Evolutionary conservation across 768 basidiomycete genomes (phyloP).

Genomic region (Rhizopogon vulgaris): DNA sequence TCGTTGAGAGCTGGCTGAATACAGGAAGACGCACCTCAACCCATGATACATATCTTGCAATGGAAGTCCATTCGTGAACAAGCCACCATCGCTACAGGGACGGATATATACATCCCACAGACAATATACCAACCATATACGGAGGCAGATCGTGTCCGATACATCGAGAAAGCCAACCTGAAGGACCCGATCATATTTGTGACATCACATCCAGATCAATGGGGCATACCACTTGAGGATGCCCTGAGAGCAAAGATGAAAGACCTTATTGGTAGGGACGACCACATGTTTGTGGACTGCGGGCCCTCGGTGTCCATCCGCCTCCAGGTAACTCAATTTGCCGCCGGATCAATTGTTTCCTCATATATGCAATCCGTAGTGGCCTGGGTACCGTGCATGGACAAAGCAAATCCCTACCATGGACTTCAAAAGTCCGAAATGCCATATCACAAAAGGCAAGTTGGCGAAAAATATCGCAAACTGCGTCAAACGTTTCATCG

Average conservation of each 20-base stretch:
- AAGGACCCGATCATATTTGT: conserved; percentile 62
- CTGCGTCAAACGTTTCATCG: conserved; percentile 64
- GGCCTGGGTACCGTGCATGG: conserved; percentile 77
- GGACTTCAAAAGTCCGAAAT: conserved; percentile 73
- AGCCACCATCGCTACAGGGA: conserved; percentile 18
- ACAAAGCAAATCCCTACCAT: conserved; percentile 78
- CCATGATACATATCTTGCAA: conserved; percentile 18
- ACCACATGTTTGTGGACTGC: conserved; percentile 62
- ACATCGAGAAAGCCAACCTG: conserved; percentile 64
- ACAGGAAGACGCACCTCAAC: conserved; percentile 18
- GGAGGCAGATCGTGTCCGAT: conserved; percentile 68
- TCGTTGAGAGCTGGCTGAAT: background rate
- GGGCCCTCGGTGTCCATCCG: conserved; percentile 80
- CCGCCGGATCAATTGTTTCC: background rate
- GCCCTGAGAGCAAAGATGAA: conserved; percentile 56
- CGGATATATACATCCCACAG: conserved; percentile 60
- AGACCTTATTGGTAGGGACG: conserved; percentile 51
- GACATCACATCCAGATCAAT: conserved; percentile 45
- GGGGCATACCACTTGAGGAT: conserved; percentile 59
- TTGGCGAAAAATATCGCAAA: conserved; percentile 78
- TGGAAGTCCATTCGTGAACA: conserved; percentile 17
- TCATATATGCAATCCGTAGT: conserved; percentile 34
- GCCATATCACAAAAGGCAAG: conserved; percentile 70
- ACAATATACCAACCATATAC: conserved; percentile 71
- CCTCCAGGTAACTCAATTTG: conserved; percentile 47